A percentile compares a stretch with the other conserved stretches of the same genome.
These are phyloP conservation scores for Saccharata proteae DNA, from an alignment of 2,329 filamentous ascomycete genomes.

Conservation along the genomic window DNA sequence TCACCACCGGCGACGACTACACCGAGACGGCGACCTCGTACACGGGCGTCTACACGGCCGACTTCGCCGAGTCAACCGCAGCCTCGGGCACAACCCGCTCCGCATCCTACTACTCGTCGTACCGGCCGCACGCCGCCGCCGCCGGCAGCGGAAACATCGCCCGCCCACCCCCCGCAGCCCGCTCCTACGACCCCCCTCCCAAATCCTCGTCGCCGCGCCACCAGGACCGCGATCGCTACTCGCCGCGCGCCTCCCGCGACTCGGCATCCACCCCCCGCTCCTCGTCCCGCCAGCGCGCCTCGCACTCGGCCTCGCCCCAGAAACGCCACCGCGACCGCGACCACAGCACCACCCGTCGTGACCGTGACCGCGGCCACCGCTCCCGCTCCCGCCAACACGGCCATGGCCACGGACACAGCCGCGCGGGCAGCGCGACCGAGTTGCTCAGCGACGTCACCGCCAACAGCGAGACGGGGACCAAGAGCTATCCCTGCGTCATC, in stretches of 20 bases:
- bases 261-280: conserved; percentile 11
- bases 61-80: conserved; percentile 16
- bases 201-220: conserved; percentile 5
- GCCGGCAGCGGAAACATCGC: too few relatives aligned
- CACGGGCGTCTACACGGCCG: conserved; percentile 22
- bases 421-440: conserved; percentile 8
- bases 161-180: conserved; percentile 12
- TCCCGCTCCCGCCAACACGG: conserved; percentile 12
- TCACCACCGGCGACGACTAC: conserved; percentile 36
- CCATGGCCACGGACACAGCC: conserved; percentile 2
- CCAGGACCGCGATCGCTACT: conserved; percentile 11
- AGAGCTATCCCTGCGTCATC: conserved; percentile 45
- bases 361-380: conserved; percentile 2
- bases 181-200: conserved; percentile 13
- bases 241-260: too few relatives aligned
- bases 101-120: conserved; percentile 22
- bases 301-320: conserved; percentile 18
- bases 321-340: conserved; percentile 18
- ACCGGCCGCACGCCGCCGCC: conserved; percentile 25
- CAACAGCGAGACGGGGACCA: conserved; percentile 36
- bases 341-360: conserved; percentile 6
- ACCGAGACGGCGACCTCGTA: conserved; percentile 24
- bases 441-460: conserved; percentile 29
- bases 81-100: conserved; percentile 3
- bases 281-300: conserved; percentile 15